These are phyloP conservation scores for Alternaria conjuncta DNA, from an alignment of 2,329 filamentous ascomycete genomes.

Conservation along the genomic window DNA sequence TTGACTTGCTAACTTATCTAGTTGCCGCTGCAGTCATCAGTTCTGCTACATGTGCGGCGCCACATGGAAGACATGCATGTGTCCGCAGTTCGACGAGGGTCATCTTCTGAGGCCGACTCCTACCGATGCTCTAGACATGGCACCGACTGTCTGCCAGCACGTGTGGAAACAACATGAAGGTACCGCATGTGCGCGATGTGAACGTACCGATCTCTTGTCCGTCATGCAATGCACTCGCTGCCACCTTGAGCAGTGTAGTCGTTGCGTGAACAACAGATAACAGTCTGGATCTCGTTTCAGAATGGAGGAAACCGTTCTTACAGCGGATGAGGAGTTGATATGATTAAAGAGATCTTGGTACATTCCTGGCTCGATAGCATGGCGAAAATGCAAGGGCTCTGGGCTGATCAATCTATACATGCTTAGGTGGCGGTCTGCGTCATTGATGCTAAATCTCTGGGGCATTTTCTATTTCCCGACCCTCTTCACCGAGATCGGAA, in stretches of 20 bases:
- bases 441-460: not conserved
- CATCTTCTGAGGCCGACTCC: slow-evolving; percentile 11
- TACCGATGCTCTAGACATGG: not conserved
- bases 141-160: not conserved
- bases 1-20: not conserved
- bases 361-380: not conserved
- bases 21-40: slow-evolving; percentile 22
- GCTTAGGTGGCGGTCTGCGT: not conserved
- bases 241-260: not conserved
- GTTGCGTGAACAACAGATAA: not conserved
- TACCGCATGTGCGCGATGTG: not conserved
- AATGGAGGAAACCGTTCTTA: not conserved
- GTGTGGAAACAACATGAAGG: not conserved
- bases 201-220: not conserved
- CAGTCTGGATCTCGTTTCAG: not conserved
- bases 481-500: not conserved
- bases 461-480: not conserved
- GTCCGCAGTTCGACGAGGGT: slow-evolving; percentile 16
- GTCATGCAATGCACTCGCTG: not conserved
- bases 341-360: not conserved
- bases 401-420: not conserved
- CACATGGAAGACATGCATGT: slow-evolving; percentile 21
- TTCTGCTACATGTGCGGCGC: slow-evolving; percentile 30
- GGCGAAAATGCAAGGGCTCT: not conserved
- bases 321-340: not conserved